Evolutionary conservation across 2,329 filamentous ascomycete species (phyloP).

Genomic region (Colletotrichum spinosum): DNA sequence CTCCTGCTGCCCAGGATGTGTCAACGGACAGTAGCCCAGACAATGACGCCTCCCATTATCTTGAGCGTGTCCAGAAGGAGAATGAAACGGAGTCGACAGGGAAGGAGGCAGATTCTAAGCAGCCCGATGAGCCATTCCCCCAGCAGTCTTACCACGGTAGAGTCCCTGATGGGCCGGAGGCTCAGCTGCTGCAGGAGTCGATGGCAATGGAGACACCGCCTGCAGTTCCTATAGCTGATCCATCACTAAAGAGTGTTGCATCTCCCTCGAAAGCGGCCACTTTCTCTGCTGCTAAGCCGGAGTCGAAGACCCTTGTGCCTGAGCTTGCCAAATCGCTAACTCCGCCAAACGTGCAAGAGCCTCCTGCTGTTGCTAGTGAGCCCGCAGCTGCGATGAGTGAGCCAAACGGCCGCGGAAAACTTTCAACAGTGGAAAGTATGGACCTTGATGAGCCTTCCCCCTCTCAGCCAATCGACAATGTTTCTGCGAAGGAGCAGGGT

Average conservation of each 20-base stretch:
- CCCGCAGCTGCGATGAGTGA: conserved; percentile 37
- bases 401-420: conserved; percentile 51
- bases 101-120: conserved; percentile 40
- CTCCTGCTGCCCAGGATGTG: conserved; percentile 74
- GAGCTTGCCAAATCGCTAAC: neutral
- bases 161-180: conserved; percentile 51
- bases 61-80: conserved; percentile 57
- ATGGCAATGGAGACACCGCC: conserved; percentile 39
- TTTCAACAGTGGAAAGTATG: conserved; percentile 46
- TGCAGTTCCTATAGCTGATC: conserved; percentile 32
- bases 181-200: conserved; percentile 58
- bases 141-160: conserved; percentile 32
- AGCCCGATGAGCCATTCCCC: conserved; percentile 16
- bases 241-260: conserved; percentile 24
- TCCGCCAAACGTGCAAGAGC: neutral
- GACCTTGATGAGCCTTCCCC: conserved; percentile 44
- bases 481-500: too few species aligned
- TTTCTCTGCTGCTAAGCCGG: neutral
- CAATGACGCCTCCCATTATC: conserved; percentile 70
- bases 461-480: too few species aligned
- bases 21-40: conserved; percentile 82
- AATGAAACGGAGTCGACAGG: conserved; percentile 49
- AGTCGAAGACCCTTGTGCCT: neutral
- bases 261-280: conserved; percentile 1
- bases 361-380: neutral